Evolutionary conservation across 768 basidiomycete genomes (phyloP).

Genomic region (Ephemerocybe angulata): DNA sequence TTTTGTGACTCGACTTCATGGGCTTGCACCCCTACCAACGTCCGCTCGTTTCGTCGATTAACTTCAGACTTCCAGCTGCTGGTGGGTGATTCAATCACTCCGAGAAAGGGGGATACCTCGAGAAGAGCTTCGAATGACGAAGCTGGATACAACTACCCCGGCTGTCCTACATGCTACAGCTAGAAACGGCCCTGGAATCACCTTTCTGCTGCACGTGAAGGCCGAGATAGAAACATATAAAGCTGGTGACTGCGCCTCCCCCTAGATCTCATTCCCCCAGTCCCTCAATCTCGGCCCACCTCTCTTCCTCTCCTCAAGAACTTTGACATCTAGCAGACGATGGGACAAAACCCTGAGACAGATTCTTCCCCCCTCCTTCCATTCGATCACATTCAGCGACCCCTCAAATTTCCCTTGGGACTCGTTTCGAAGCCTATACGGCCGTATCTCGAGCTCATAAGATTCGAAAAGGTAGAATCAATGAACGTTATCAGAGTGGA

Average conservation of each 20-base stretch:
- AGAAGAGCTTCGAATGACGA: neutral
- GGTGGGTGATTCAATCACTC: neutral
- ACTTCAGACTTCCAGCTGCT: no score
- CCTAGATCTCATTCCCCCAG: neutral
- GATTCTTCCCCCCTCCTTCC: conserved; percentile 26
- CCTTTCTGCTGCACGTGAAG: neutral
- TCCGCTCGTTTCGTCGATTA: neutral
- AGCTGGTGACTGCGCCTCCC: neutral
- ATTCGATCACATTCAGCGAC: conserved; percentile 13
- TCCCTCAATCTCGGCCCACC: neutral
- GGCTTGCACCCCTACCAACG: neutral
- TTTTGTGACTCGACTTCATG: neutral
- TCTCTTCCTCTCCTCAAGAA: neutral
- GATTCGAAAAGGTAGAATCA: conserved; percentile 45
- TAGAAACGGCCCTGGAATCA: neutral
- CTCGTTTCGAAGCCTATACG: conserved; percentile 25
- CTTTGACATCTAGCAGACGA: no score
- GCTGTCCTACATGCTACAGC: neutral
- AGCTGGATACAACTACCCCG: neutral
- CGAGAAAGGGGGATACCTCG: neutral
- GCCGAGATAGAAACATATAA: neutral
- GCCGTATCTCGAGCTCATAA: conserved; percentile 48
- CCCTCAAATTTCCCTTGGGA: conserved; percentile 30
- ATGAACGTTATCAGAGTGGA: no score
- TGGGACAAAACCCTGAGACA: conserved; percentile 16